Base-by-base conservation (phyloP, 2,329 filamentous ascomycete species). In the Colletotrichum lentis region DNA sequence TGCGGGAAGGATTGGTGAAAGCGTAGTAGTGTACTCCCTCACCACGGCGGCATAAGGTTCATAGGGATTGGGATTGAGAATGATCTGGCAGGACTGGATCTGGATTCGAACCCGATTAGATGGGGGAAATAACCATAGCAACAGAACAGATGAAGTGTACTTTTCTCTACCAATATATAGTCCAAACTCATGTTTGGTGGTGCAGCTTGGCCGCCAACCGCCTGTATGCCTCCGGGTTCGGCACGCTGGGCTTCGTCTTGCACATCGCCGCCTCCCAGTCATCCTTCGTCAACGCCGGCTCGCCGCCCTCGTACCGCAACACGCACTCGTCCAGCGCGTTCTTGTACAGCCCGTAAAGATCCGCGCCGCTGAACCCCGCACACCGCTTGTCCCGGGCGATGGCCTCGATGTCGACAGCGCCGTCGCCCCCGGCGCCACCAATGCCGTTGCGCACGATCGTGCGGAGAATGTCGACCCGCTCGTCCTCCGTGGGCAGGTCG, bases 391-490 rank as follows among this genome's bases (percentile, higher is more conserved):
- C 89, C 39, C 86, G 82, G 0, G 92, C 95, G 5, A 97, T 83
- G 3, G 80, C 79, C 3, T 87, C 87, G 1, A 96, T 79, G 5
- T 86, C 81, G 10, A 88, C 67, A 1, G 70, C 69, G 16, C 74
- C 74, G 11, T 75, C 70, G 12, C 76, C 71, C 56, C 78, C 76
- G n/a, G 73, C 74, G 31, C 71, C 71, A 24, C 72, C 67, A 37
- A 89, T 80, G 3, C 79, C 80, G 53, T 83, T 86, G 65, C 80
- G 79, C 73, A 85, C 87, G 31, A 89, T 81, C 37, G 94, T 93
- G 63, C 85, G 85, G 24, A 99, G 83, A 69, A 99, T 99, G 64
- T 96, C 93, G 0, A 92, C 91, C 16, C 96, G 86, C 76, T 97
- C 94, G 8, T 89, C 84, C 0, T 90, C 83, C 31, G 88, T 90